These are phyloP conservation scores for Leccinum aurantiacum DNA, from an alignment of 768 basidiomycete species.

Conservation along the genomic window DNA sequence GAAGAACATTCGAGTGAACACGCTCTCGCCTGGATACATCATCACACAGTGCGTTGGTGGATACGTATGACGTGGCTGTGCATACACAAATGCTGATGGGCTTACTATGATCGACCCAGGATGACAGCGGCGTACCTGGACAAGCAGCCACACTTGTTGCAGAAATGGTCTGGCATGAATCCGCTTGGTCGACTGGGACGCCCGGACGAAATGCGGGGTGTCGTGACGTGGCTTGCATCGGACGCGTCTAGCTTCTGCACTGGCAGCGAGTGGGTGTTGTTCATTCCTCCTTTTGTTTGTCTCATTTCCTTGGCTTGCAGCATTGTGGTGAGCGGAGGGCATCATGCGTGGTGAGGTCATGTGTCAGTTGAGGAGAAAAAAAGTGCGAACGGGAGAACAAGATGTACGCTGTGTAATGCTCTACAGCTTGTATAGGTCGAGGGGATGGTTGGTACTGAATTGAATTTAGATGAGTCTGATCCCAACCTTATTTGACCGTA, in stretches of 20 bases:
- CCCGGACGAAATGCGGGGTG: constrained; percentile 72
- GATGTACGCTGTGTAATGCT: no score
- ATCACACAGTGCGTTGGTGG: constrained; percentile 59
- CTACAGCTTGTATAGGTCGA: no score
- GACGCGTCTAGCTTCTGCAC: constrained; percentile 80
- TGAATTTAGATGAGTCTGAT: no score
- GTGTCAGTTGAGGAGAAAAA: not conserved
- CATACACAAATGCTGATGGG: no score
- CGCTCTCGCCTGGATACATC: constrained; percentile 74
- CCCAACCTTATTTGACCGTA: no score
- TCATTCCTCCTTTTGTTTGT: not conserved
- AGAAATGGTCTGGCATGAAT: constrained; percentile 68
- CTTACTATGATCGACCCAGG: constrained; percentile 37
- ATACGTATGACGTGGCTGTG: no score
- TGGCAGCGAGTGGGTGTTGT: constrained; percentile 69
- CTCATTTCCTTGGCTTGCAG: constrained; percentile 9
- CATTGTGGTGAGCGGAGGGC: constrained; percentile 33
- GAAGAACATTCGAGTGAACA: constrained; percentile 68
- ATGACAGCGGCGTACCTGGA: constrained; percentile 78
- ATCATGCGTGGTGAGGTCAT: constrained; percentile 29
- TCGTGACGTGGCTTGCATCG: constrained; percentile 68
- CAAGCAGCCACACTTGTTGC: constrained; percentile 56
- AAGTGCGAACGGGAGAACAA: no score
- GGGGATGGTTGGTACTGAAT: no score
- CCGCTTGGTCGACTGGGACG: constrained; percentile 71